Percentiles rank a stretch among this genome's conserved stretches.
Conservation (phyloP, 441 rosid species). For the Populus trichocarpa region DNA sequence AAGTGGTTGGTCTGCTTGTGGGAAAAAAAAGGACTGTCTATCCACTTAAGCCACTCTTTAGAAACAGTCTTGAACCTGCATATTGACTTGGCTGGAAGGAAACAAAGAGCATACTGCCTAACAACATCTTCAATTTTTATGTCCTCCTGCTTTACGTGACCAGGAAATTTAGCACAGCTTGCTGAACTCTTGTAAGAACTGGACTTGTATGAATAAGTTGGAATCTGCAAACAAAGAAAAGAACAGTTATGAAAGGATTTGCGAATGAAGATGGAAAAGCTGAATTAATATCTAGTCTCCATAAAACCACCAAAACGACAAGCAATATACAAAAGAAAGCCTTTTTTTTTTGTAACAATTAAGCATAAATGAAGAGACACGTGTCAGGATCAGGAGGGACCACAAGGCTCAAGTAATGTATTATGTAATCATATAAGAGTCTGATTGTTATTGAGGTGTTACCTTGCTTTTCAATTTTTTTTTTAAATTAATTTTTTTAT, state of each 20-base stretch:
- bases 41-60: slow-evolving; percentile 30
- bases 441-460: too few relatives aligned
- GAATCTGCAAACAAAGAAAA: slow-evolving; percentile 7
- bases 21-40: slow-evolving; percentile 31
- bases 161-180: background rate
- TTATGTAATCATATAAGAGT: background rate
- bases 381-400: background rate
- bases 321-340: background rate
- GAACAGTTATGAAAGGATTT: background rate
- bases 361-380: background rate
- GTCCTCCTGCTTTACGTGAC: background rate
- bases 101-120: slow-evolving; percentile 24
- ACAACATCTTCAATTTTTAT: slow-evolving; percentile 13
- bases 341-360: background rate
- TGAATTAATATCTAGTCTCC: background rate
- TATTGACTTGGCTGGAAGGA: slow-evolving; percentile 40
- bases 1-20: slow-evolving; percentile 32
- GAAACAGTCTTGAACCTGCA: slow-evolving; percentile 36
- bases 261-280: background rate
- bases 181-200: background rate
- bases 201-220: background rate
- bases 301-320: background rate
- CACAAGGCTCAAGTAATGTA: background rate
- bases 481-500: too few relatives aligned
- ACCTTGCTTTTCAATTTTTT: too few relatives aligned